Evolutionary conservation across 2,329 filamentous ascomycete species (phyloP).

Genomic region (Coniochaeta hoffmannii): DNA sequence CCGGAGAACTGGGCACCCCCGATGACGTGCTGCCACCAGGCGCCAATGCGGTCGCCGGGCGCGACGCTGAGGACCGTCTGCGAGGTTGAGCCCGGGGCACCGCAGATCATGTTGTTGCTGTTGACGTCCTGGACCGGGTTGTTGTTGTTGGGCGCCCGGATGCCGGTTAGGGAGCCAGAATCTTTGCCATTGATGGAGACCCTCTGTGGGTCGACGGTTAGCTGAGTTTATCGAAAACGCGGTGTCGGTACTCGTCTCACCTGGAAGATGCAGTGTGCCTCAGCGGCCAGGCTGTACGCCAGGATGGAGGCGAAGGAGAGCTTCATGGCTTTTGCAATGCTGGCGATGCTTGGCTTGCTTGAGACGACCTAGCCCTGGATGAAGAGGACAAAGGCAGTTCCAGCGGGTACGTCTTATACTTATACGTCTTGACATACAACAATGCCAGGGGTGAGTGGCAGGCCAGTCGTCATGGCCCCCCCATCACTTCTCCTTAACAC

Average conservation of each 20-base stretch:
- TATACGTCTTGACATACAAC: neutral
- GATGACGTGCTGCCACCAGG: constrained; percentile 46
- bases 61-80: constrained; percentile 37
- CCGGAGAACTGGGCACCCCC: constrained; percentile 42
- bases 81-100: constrained; percentile 33
- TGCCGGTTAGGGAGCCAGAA: constrained; percentile 33
- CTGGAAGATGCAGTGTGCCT: constrained; percentile 36
- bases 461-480: neutral
- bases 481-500: neutral
- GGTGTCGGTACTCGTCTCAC: constrained; percentile 15
- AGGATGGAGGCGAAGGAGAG: constrained; percentile 24
- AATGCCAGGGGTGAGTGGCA: neutral
- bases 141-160: constrained; percentile 43
- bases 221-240: neutral
- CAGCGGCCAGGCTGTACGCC: constrained; percentile 25
- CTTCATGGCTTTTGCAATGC: constrained; percentile 24
- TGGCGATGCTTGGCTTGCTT: neutral
- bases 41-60: constrained; percentile 42
- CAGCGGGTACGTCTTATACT: neutral
- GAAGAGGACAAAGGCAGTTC: neutral
- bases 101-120: constrained; percentile 42
- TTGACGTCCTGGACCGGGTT: constrained; percentile 43
- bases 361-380: neutral
- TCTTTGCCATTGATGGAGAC: constrained; percentile 39
- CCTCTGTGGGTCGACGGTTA: constrained; percentile 19